These are phyloP conservation scores for Sporothrix pallida DNA, from an alignment of 2,329 filamentous ascomycete genomes.

Conservation along the genomic window DNA sequence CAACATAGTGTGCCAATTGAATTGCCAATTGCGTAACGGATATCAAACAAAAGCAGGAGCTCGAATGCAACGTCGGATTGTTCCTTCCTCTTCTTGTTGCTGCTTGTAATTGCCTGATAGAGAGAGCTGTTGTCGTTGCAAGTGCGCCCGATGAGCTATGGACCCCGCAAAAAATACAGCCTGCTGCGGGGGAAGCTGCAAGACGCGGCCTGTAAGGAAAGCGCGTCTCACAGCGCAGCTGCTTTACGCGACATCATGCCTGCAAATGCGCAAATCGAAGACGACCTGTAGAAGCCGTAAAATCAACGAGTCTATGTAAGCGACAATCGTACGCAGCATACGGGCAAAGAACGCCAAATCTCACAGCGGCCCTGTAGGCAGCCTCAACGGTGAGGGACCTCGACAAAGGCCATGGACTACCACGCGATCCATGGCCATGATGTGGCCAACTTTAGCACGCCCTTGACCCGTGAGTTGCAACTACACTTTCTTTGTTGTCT, in stretches of 20 bases:
- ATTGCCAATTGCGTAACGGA: neutral
- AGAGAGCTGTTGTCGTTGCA: conserved; percentile 5
- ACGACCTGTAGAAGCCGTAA: too few relatives aligned
- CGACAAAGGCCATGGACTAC: conserved; percentile 58
- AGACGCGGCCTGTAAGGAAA: neutral
- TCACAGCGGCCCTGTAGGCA: neutral
- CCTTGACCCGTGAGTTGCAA: conserved; percentile 56
- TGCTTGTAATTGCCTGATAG: neutral
- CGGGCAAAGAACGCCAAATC: neutral
- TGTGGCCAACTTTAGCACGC: conserved; percentile 64
- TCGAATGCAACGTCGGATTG: conserved; percentile 12
- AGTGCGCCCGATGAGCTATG: neutral
- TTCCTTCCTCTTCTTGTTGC: neutral
- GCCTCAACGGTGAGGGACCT: neutral
- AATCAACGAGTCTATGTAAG: neutral
- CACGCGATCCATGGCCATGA: conserved; percentile 65
- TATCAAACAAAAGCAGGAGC: neutral
- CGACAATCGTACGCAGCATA: neutral
- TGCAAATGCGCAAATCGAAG: neutral
- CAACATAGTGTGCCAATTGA: neutral
- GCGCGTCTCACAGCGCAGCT: conserved; percentile 9
- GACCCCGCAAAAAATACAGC: conserved; percentile 14
- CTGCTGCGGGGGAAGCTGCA: neutral
- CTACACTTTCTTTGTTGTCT: neutral
- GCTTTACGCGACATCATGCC: neutral